Base-by-base conservation (phyloP, 805 yeast genomes). In the Candida silvatica region DNA sequence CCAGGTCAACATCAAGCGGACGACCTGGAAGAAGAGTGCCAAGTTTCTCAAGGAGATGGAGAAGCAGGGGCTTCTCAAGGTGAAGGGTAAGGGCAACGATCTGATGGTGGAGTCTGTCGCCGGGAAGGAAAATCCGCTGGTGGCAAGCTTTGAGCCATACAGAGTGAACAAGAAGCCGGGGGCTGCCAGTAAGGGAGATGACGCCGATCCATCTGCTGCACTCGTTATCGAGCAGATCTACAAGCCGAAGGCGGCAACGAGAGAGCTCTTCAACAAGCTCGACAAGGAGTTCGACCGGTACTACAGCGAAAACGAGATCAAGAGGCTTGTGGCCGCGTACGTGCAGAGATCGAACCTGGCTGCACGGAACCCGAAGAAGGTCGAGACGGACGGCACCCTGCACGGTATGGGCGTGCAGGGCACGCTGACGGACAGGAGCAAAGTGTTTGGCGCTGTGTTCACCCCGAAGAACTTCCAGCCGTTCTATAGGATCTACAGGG, bases 11-110 rank as follows among this genome's bases (percentile, higher is more conserved):
- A 69, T 82, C 39, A 88, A 87, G 56, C 80, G 76, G 49, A 77
- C 95, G 0, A 73, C 87, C 3, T 90, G 94, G 94, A 87, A 83
- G 56, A 90, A 90, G 51, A 75, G 90, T 4, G 71, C 87, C 11
- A 88, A 87, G 54, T 86, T 80, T 49, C 59, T 90, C 36, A 90
- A 86, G 51, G 77, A 82, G 5, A 85, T 88, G 78, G 95, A 84
- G 44, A 90, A 86, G 52, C 66, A 68, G 29, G 74, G 75, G 2
- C 71, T 78, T 37, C 41, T 92, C 17, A 76, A 75, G 37, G 54
- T 79, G 18, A 85, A 87, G 45, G 97, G 95, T 6, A 83, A 85
- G 49, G 92, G 79, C 26, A 96, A 88, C 39, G 94, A 83, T 48
- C 60, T 87, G 19, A 67, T 71, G 1, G 63, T 90, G 16, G 62